phyloP scores from a whole-genome alignment of 78 protist species.

The Blattamonas nauphoetae region DNA sequence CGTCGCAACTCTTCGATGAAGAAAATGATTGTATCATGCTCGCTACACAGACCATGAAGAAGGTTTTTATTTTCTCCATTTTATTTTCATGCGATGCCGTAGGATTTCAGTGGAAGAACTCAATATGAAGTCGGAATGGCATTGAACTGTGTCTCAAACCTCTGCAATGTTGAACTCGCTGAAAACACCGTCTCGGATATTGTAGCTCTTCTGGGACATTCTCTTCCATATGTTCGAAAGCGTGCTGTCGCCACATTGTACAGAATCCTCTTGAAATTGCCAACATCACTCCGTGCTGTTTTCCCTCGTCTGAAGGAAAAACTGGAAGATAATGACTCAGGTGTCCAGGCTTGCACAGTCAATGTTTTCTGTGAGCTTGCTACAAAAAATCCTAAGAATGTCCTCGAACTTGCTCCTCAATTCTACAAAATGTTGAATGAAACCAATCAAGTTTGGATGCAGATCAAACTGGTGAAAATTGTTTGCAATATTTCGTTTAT shows the following conservation, averaged over 20 bases:
- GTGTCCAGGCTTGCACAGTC: not conserved
- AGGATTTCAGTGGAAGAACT: not conserved
- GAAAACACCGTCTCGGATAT: not conserved
- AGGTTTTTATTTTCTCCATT: not conserved
- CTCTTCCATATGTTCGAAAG: not conserved
- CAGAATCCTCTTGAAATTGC: not conserved
- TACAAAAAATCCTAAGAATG: conserved; percentile 7
- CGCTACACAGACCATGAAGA: not conserved
- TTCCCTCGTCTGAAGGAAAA: conserved; percentile 12
- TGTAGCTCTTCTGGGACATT: not conserved
- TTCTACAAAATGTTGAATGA: not conserved
- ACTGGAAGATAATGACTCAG: not conserved
- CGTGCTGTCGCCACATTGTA: conserved; percentile 7
- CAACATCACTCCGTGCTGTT: not conserved
- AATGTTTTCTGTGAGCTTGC: conserved; percentile 19
- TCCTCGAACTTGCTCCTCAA: conserved; percentile 4
- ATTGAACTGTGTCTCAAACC: not conserved
- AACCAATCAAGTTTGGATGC: not conserved
- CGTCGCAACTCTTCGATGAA: conserved; percentile 3
- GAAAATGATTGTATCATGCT: conserved; percentile 14
- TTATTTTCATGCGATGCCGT: not conserved
- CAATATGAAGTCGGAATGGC: not conserved
- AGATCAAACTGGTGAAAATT: conserved; percentile 17
- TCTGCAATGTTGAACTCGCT: conserved; percentile 6
- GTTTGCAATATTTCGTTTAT: not conserved